phyloP scores from a whole-genome alignment of 257 asterid genomes.

The Perilla frutescens region DNA sequence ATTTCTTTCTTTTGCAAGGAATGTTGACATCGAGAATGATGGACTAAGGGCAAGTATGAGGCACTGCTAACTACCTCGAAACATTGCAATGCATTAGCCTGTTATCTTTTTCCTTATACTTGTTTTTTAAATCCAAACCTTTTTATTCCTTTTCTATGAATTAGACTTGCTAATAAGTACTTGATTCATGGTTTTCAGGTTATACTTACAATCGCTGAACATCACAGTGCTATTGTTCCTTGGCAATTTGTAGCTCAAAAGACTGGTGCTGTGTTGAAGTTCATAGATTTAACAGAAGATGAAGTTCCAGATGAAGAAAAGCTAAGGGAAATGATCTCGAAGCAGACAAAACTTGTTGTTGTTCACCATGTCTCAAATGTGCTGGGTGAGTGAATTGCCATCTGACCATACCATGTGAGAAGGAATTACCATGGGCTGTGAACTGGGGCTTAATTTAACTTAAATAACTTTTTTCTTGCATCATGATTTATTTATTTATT shows the following conservation, averaged over 20 bases:
- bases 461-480: slow-evolving; percentile 1
- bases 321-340: slow-evolving; percentile 65
- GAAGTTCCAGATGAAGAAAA: slow-evolving; percentile 83
- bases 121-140: slow-evolving; percentile 1
- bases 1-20: not conserved
- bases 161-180: slow-evolving; percentile 33
- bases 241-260: slow-evolving; percentile 98
- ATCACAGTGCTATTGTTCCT: slow-evolving; percentile 97
- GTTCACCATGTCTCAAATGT: slow-evolving; percentile 89
- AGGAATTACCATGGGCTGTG: slow-evolving; percentile 19
- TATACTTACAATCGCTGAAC: slow-evolving; percentile 84
- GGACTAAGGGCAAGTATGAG: slow-evolving; percentile 6
- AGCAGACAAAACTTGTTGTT: slow-evolving; percentile 71
- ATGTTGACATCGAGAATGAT: not conserved
- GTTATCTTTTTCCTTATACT: slow-evolving; percentile 6
- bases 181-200: slow-evolving; percentile 54
- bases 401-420: slow-evolving; percentile 21
- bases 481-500: not conserved
- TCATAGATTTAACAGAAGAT: slow-evolving; percentile 63
- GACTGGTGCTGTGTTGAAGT: slow-evolving; percentile 88
- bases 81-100: not conserved
- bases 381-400: slow-evolving; percentile 64
- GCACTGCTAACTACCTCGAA: slow-evolving; percentile 8
- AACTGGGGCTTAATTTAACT: slow-evolving; percentile 17
- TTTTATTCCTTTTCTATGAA: not conserved